Percentiles rank a stretch among this genome's conserved stretches.
phyloP scores from a whole-genome alignment of 768 basidiomycete genomes.

The Hortiboletus campestris region DNA sequence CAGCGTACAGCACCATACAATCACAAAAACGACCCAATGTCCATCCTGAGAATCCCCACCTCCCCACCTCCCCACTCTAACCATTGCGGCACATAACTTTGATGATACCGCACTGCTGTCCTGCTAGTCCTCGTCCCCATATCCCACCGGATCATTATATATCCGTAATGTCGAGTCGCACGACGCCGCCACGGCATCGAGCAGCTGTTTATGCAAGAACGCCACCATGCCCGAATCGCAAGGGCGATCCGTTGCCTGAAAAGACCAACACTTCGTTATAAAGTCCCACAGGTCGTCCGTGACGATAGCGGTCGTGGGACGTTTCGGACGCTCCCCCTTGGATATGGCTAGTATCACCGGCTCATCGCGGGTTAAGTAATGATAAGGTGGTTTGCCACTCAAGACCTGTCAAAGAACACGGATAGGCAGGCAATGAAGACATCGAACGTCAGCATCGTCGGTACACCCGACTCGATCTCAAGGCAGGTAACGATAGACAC shows the following conservation, averaged over 20 bases:
- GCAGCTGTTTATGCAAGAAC: constrained; percentile 19
- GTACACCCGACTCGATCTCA: background rate
- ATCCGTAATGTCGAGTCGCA: background rate
- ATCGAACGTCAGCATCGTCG: background rate
- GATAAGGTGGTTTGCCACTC: constrained; percentile 24
- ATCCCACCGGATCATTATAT: background rate
- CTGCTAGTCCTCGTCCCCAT: background rate
- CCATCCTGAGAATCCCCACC: background rate
- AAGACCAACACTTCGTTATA: constrained; percentile 28
- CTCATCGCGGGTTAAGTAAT: constrained; percentile 18
- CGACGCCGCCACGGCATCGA: background rate
- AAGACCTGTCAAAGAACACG: constrained; percentile 10
- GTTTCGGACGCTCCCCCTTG: constrained; percentile 8
- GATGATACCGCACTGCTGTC: background rate
- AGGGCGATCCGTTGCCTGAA: constrained; percentile 32
- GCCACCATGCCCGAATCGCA: constrained; percentile 25
- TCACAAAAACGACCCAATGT: background rate
- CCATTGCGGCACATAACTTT: too few relatives aligned
- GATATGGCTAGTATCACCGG: constrained; percentile 20
- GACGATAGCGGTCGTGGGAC: constrained; percentile 8
- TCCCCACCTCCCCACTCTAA: too few relatives aligned
- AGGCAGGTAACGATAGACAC: background rate
- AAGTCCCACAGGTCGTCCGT: constrained; percentile 24
- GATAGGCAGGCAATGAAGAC: background rate
- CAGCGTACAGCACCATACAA: background rate